These are phyloP conservation scores for Luzula sylvatica DNA, from an alignment of 176 grass and related monocot species.

Conservation along the genomic window DNA sequence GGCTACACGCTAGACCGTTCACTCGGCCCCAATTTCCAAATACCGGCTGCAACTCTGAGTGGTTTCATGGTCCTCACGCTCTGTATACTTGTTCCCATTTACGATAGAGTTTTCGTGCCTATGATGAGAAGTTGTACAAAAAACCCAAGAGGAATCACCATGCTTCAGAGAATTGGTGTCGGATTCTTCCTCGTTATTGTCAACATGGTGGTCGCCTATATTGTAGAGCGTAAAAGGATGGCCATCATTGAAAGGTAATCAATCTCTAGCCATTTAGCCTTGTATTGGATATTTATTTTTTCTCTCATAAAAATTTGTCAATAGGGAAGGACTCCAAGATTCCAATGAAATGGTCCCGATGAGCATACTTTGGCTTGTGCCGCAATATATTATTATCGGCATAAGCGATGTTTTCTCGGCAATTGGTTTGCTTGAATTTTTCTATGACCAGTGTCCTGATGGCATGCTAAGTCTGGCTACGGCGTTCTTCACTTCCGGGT, in stretches of 20 bases:
- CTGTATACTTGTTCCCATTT: constrained; percentile 44
- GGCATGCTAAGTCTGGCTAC: constrained; percentile 63
- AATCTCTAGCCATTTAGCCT: too few relatives aligned
- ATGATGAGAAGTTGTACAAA: constrained; percentile 38
- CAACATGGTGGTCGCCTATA: constrained; percentile 31
- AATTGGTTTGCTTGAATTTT: constrained; percentile 68
- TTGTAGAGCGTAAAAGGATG: constrained; percentile 45
- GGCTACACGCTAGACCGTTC: constrained; percentile 54
- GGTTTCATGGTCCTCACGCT: constrained; percentile 51
- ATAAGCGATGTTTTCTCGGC: constrained; percentile 63
- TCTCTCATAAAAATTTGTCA: not conserved
- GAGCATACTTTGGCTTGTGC: constrained; percentile 71
- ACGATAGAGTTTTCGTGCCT: constrained; percentile 66
- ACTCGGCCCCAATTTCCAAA: constrained; percentile 18
- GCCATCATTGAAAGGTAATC: constrained; percentile 10
- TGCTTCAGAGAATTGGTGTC: constrained; percentile 54
- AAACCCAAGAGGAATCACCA: constrained; percentile 60
- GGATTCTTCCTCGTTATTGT: constrained; percentile 42
- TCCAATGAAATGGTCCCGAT: constrained; percentile 42
- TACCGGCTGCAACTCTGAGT: constrained; percentile 51
- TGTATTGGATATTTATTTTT: too few relatives aligned
- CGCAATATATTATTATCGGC: constrained; percentile 58
- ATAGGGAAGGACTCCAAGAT: not conserved
- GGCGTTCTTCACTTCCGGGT: constrained; percentile 61
- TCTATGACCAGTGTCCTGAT: constrained; percentile 74